These are phyloP conservation scores for Berkeleyomyces rouxiae DNA, from an alignment of 2,329 filamentous ascomycete genomes.

Conservation along the genomic window DNA sequence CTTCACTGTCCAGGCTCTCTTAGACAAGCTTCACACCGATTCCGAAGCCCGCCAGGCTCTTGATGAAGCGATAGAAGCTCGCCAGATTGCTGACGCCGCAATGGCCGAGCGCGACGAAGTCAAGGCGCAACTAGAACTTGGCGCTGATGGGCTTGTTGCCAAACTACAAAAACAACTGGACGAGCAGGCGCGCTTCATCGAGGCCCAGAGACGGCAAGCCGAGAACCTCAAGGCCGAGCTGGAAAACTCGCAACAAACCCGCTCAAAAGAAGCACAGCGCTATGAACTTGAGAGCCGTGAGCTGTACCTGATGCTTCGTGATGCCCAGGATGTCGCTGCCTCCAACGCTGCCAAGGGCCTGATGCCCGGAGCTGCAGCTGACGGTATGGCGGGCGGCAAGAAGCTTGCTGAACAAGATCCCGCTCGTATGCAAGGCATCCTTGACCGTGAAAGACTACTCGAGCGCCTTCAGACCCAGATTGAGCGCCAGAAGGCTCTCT, in stretches of 20 bases:
- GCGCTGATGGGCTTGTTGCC: conserved; percentile 80
- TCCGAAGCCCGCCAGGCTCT: conserved; percentile 82
- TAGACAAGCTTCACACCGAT: conserved; percentile 94
- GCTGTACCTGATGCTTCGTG: conserved; percentile 92
- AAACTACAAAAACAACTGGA: conserved; percentile 91
- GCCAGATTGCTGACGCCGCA: conserved; percentile 86
- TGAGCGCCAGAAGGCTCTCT: conserved; percentile 92
- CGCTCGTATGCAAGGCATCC: conserved; percentile 71
- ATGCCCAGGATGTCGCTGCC: conserved; percentile 89
- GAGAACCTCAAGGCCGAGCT: conserved; percentile 81
- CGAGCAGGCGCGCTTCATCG: conserved; percentile 79
- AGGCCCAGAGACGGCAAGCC: conserved; percentile 70
- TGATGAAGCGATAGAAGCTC: conserved; percentile 78
- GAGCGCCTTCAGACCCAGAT: conserved; percentile 87
- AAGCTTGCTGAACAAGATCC: conserved; percentile 46
- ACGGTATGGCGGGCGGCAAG: conserved; percentile 28
- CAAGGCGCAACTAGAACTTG: conserved; percentile 71
- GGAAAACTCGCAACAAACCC: conserved; percentile 67
- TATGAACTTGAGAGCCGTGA: conserved; percentile 94
- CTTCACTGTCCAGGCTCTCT: conserved; percentile 86
- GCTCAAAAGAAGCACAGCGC: conserved; percentile 79
- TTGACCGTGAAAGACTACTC: conserved; percentile 86
- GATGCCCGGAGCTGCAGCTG: conserved; percentile 16
- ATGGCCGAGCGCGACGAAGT: conserved; percentile 95
- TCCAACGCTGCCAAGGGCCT: conserved; percentile 51